Percentiles rank a stretch among this genome's conserved stretches.
phyloP scores from a whole-genome alignment of 1,284 basidiomycete species.

The Ustilago bromivora region DNA sequence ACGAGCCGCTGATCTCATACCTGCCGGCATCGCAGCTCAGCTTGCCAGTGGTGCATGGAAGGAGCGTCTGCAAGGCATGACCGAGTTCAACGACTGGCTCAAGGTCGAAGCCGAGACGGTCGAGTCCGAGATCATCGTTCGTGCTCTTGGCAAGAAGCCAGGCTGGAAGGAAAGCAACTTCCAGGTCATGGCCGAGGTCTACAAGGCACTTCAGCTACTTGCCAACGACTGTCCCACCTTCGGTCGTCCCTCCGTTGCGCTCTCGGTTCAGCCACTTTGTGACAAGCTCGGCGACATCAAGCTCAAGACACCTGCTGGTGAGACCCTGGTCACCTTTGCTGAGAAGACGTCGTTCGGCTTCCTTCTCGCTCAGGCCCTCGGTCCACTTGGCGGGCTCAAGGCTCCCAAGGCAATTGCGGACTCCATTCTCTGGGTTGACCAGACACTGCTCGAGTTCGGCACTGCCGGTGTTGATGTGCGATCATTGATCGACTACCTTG shows the following conservation, averaged over 20 bases:
- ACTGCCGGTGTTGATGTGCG: conserved; percentile 86
- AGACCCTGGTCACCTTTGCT: conserved; percentile 82
- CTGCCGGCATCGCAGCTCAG: conserved; percentile 78
- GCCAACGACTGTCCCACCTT: conserved; percentile 86
- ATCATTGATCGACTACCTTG: conserved; percentile 89
- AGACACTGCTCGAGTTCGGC: conserved; percentile 90
- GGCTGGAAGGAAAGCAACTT: conserved; percentile 99
- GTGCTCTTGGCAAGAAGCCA: conserved; percentile 88
- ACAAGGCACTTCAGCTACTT: conserved; percentile 73
- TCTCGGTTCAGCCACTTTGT: conserved; percentile 84
- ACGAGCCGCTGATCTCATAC: conserved; percentile 81
- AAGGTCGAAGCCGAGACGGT: conserved; percentile 77
- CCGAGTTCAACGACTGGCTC: conserved; percentile 87
- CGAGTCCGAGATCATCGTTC: conserved; percentile 89
- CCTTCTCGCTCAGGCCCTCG: conserved; percentile 81
- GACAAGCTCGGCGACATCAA: conserved; percentile 98
- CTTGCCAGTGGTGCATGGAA: conserved; percentile 94
- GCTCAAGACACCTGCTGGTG: conserved; percentile 95
- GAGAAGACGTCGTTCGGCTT: conserved; percentile 96
- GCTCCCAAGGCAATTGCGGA: conserved; percentile 97
- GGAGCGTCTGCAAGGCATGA: conserved; percentile 84
- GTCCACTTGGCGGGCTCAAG: conserved; percentile 72
- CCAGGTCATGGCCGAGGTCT: conserved; percentile 73
- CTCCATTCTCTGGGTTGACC: conserved; percentile 88
- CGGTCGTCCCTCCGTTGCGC: conserved; percentile 84